Conservation (phyloP, 2,329 filamentous ascomycete genomes). For the Aspergillus hiratsukae region DNA sequence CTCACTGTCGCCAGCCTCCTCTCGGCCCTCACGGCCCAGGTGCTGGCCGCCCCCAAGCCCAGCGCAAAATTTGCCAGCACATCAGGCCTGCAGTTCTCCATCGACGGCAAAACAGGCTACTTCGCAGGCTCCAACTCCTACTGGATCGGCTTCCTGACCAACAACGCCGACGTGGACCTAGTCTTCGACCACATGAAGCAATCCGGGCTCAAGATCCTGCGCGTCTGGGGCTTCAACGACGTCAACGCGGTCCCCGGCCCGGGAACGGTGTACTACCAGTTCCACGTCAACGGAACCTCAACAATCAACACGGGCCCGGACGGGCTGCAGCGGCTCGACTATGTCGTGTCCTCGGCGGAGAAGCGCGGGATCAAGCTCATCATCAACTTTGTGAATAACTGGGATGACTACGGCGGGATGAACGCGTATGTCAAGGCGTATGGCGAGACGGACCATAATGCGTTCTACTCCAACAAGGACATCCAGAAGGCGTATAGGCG, state of each 20-base stretch:
- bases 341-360: constrained; percentile 58
- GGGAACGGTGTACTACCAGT: constrained; percentile 45
- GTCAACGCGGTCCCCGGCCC: constrained; percentile 38
- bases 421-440: constrained; percentile 54
- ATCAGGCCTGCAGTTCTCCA: constrained; percentile 31
- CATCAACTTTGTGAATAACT: constrained; percentile 59
- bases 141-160: constrained; percentile 49
- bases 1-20: not conserved
- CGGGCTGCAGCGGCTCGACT: constrained; percentile 62
- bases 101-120: constrained; percentile 39
- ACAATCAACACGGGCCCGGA: constrained; percentile 61
- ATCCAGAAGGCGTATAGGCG: constrained; percentile 57
- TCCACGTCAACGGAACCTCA: constrained; percentile 29
- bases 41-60: not conserved
- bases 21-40: not conserved
- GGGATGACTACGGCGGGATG: constrained; percentile 65
- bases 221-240: constrained; percentile 54
- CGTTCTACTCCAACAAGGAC: constrained; percentile 54
- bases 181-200: constrained; percentile 29
- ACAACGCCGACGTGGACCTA: constrained; percentile 46
- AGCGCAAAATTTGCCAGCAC: constrained; percentile 16
- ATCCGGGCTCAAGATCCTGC: constrained; percentile 47
- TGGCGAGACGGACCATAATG: constrained; percentile 44
- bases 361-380: constrained; percentile 59
- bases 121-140: constrained; percentile 50